A percentile compares a stretch with the other conserved stretches of the same genome.
Evolutionary conservation across 2,329 filamentous ascomycete genomes (phyloP).

Genomic region (Fusarium guadeloupense): DNA sequence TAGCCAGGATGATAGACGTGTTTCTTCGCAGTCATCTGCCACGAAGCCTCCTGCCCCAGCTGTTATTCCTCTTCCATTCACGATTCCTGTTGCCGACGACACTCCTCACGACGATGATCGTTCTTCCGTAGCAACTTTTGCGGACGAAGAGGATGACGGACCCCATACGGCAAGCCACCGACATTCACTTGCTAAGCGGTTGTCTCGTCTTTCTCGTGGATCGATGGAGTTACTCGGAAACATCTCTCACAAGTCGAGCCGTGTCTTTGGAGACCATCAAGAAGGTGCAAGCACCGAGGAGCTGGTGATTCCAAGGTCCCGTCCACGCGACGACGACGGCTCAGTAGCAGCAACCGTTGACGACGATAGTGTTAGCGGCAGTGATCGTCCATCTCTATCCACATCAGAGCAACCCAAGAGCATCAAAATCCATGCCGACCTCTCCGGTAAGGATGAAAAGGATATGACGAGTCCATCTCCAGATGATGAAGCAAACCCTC

Average conservation of each 20-base stretch:
- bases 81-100: slow-evolving; percentile 59
- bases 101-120: slow-evolving; percentile 56
- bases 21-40: slow-evolving; percentile 33
- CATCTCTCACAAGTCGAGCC: slow-evolving; percentile 51
- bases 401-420: slow-evolving; percentile 39
- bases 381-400: slow-evolving; percentile 46
- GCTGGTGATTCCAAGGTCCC: slow-evolving; percentile 50
- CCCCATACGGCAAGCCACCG: slow-evolving; percentile 42
- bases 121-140: slow-evolving; percentile 76
- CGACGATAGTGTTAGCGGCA: slow-evolving; percentile 57
- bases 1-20: slow-evolving; percentile 26
- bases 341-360: slow-evolving; percentile 69
- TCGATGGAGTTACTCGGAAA: slow-evolving; percentile 57
- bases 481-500: slow-evolving; percentile 15
- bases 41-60: slow-evolving; percentile 53
- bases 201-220: slow-evolving; percentile 61
- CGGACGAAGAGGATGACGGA: slow-evolving; percentile 64
- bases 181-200: slow-evolving; percentile 56
- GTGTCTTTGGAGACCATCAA: slow-evolving; percentile 24
- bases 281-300: slow-evolving; percentile 57
- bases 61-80: slow-evolving; percentile 73
- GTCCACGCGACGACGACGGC: slow-evolving; percentile 54
- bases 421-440: slow-evolving; percentile 54
- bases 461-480: slow-evolving; percentile 14
- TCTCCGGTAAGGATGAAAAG: slow-evolving; percentile 42